These are phyloP conservation scores for Piper longum DNA, from an alignment of 164 flowering plant genomes.

Conservation along the genomic window DNA sequence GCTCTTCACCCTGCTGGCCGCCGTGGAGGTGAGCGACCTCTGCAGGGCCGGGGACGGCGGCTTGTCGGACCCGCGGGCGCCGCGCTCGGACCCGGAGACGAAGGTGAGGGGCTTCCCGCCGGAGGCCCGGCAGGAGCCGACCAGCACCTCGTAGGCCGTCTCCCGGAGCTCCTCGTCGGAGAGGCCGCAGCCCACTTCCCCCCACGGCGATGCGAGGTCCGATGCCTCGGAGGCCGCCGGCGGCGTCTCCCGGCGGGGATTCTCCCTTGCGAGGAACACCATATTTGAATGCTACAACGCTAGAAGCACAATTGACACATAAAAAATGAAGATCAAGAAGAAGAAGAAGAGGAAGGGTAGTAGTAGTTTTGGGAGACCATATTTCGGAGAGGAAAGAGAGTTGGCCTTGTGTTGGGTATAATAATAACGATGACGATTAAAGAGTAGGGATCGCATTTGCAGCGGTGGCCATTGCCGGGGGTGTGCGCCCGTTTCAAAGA, in stretches of 20 bases:
- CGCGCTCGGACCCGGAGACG: constrained; percentile 20
- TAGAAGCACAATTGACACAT: too few relatives aligned
- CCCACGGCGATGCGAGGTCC: constrained; percentile 50
- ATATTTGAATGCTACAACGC: too few relatives aligned
- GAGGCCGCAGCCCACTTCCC: constrained; percentile 38
- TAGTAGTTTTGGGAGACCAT: too few relatives aligned
- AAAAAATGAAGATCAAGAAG: too few relatives aligned
- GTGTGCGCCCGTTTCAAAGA: too few relatives aligned
- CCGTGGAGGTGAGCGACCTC: constrained; percentile 52
- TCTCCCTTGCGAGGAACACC: constrained; percentile 16
- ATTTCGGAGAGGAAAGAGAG: too few relatives aligned
- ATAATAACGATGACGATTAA: too few relatives aligned
- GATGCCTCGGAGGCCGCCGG: constrained; percentile 6
- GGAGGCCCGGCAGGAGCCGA: constrained; percentile 61
- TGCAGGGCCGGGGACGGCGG: constrained; percentile 32
- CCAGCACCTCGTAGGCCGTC: constrained; percentile 76
- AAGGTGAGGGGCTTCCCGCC: constrained; percentile 53
- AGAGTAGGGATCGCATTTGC: too few relatives aligned
- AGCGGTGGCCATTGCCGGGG: too few relatives aligned
- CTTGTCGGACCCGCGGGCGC: constrained; percentile 1
- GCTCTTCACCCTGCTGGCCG: constrained; percentile 70
- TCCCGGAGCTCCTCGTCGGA: constrained; percentile 55
- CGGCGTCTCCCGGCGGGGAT: constrained; percentile 39
- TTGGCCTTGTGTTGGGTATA: too few relatives aligned
- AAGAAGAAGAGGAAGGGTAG: too few relatives aligned